Base-by-base conservation (phyloP, 371 early-diverging fungal species). In the Furculomyces boomerangus region DNA sequence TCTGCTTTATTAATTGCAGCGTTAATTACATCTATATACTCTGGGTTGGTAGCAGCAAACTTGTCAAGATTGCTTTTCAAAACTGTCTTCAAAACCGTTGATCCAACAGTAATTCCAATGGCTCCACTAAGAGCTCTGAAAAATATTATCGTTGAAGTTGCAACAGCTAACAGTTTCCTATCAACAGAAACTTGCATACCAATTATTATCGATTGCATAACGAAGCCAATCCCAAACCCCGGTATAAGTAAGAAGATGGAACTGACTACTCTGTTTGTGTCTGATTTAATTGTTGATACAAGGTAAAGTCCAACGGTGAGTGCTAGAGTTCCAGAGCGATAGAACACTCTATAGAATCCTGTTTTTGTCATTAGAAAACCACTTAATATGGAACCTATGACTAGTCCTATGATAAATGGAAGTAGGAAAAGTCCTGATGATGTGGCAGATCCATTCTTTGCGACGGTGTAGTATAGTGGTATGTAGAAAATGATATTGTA, bases 401-500 rank as follows among this genome's bases (percentile, higher is more conserved):
- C 57, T 40, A 70, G 59, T 1, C 60, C 55, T 25, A 71, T 57
- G 58, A 63, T 27, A 59, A 59, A 57, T n/a, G n/a, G n/a, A n/a
- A n/a, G n/a, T n/a, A n/a, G n/a, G n/a, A n/a, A n/a, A 28, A 84
- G 47, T 25, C 85, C 85, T 1, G 83, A 73, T 1, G 39, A 35
- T 0, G 70, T 68, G 37, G 75, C 73, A 25, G 64, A 56, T 39
- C 74, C 71, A 24, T 69, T 65, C 24, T 66, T 60, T 30, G 77
- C 74, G 29, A 75, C 60, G 43, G 74, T 77, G 54, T 59, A 59
- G 25, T 60, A 65, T 0, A 62, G 49, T 1, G 86, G 83, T 16
- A 80, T 67, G 66, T 83, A 90, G 60, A 79, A 85, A 3, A 87
- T 61, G 14, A 79, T 71, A 20, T 76, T 74, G 48, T 82, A 76